Evolutionary conservation across 1,284 basidiomycete genomes (phyloP), one percentile per base, ranked within the genome.

Genomic region (Phylloboletellus chloephorus): DNA sequence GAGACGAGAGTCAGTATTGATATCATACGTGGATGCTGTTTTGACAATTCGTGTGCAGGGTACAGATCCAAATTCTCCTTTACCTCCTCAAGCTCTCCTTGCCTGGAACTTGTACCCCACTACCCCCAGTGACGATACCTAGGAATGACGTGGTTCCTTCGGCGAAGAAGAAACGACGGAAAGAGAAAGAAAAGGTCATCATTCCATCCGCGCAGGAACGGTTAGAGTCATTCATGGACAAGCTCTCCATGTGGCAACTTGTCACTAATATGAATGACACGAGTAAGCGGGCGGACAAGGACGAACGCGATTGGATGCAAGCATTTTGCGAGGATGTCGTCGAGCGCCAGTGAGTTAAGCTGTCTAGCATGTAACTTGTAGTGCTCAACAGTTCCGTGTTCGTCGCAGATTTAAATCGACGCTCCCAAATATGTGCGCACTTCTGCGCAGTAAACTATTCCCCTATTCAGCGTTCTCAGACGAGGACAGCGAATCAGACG

Each of bases 171-270:
- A 72, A 67, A 43, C 64, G 68, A 37, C 56, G 58, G 22, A 74
- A 69, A 46, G 57, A 58, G 25, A 53, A 51, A 36, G 42, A 43
- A 41, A 67, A 51, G 42, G 54, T 41, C 31, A 41, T 57, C 10
- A 41, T 43, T 13, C 58, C 58, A 5, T 50, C 67, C 8, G 49
- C 67, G 2, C 73, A 75, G 41, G 78, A 79, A 24, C 69, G 71
- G 10, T 60, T 88, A 2, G 84, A 88, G 55, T 66, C 69, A 2
- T 78, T 82, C 58, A 83, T 85, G 79, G 85, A 88, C 61, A 82
- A 78, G 53, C 61, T 88, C 4, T 80, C 78, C 4, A 78, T 74
- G 61, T 84, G 84, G 82, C 84, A 87, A 52, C 71, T 87, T 9
- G 64, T 79, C 48, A 61, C 56, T 9, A 60, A 63, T 11, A 54